Percentiles rank a stretch among this genome's conserved stretches.
Conservation (phyloP, 1,284 basidiomycete species). For the Amylostereum chailletii region DNA sequence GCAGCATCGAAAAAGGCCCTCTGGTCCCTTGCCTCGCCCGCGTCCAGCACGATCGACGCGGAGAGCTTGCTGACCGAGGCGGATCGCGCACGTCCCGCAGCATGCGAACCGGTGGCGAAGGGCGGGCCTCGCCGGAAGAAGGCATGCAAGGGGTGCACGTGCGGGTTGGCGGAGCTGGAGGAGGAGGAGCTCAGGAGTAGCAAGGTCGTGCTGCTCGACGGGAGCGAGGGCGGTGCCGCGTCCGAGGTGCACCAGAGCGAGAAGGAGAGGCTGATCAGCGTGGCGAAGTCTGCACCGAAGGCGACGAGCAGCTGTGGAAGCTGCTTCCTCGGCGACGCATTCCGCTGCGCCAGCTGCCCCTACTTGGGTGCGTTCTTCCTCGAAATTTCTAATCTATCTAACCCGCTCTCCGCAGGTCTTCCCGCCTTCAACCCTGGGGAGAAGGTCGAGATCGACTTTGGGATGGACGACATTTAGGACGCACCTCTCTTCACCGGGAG, state of each 20-base stretch:
- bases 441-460: constrained; percentile 86
- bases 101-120: constrained; percentile 53
- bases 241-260: constrained; percentile 58
- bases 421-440: constrained; percentile 98
- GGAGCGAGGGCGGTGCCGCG: constrained; percentile 42
- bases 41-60: constrained; percentile 64
- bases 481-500: no score
- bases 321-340: constrained; percentile 97
- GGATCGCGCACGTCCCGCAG: constrained; percentile 62
- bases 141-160: constrained; percentile 93
- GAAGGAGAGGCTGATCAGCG: constrained; percentile 51
- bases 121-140: constrained; percentile 62
- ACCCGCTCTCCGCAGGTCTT: constrained; percentile 47
- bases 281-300: constrained; percentile 65
- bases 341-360: constrained; percentile 92
- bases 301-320: constrained; percentile 96
- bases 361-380: constrained; percentile 71
- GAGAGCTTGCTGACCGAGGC: constrained; percentile 67
- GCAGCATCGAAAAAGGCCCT: constrained; percentile 69
- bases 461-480: constrained; percentile 75
- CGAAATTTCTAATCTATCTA: constrained; percentile 6
- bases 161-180: constrained; percentile 89
- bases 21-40: constrained; percentile 62
- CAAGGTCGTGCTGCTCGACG: constrained; percentile 65
- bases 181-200: constrained; percentile 59